Percentiles rank a stretch among this genome's conserved stretches.
phyloP scores from a whole-genome alignment of 2,329 filamentous ascomycete species.

The Exophiala phaeomuriformis region DNA sequence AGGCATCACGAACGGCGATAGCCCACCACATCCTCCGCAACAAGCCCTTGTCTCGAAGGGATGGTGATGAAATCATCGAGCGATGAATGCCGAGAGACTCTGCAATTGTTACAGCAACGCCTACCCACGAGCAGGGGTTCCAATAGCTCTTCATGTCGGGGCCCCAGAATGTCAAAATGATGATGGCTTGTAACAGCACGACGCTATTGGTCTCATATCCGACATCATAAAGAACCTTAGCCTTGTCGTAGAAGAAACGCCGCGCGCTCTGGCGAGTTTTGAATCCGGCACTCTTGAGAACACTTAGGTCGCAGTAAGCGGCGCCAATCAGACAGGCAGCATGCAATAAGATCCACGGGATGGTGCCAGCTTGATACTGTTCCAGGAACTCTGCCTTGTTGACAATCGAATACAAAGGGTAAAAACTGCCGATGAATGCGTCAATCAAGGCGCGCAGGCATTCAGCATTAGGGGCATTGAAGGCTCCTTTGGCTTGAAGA shows the following conservation, averaged over 20 bases:
- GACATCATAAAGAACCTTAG: slow-evolving; percentile 29
- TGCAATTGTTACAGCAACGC: slow-evolving; percentile 27
- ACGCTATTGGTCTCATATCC: slow-evolving; percentile 29
- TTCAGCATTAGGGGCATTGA: slow-evolving; percentile 3
- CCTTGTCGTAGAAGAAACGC: slow-evolving; percentile 28
- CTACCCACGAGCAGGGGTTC: slow-evolving; percentile 28
- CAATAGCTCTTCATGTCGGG: slow-evolving; percentile 29
- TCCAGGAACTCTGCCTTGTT: slow-evolving; percentile 6
- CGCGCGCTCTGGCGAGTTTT: slow-evolving; percentile 24
- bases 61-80: slow-evolving; percentile 10
- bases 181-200: slow-evolving; percentile 26
- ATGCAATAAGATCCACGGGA: slow-evolving; percentile 26
- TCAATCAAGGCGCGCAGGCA: slow-evolving; percentile 5
- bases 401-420: slow-evolving; percentile 13
- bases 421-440: slow-evolving; percentile 11
- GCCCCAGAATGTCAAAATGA: slow-evolving; percentile 29
- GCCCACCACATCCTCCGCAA: slow-evolving; percentile 25
- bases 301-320: slow-evolving; percentile 21
- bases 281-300: slow-evolving; percentile 27
- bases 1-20: slow-evolving; percentile 18
- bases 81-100: slow-evolving; percentile 29
- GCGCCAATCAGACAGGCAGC: slow-evolving; percentile 26
- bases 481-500: slow-evolving; percentile 11
- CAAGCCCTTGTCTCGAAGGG: slow-evolving; percentile 3
- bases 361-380: slow-evolving; percentile 1